These are phyloP conservation scores for Berkeleyomyces rouxiae DNA, from an alignment of 2,329 filamentous ascomycete genomes.

Conservation along the genomic window DNA sequence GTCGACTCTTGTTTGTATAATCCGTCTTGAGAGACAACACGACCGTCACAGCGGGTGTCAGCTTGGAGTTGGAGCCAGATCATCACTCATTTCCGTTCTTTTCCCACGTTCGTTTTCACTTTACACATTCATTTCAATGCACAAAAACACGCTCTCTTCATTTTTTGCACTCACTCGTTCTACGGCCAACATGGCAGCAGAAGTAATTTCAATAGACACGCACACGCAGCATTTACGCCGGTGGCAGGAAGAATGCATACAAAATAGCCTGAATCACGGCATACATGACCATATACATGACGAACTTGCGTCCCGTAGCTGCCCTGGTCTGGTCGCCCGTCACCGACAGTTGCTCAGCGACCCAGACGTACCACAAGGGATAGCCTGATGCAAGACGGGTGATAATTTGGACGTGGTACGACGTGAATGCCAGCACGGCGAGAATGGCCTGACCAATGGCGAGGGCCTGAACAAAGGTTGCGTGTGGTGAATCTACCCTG, in stretches of 20 bases:
- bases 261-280: constrained; percentile 65
- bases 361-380: constrained; percentile 74
- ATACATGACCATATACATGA: constrained; percentile 66
- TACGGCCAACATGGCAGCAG: not conserved
- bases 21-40: not conserved
- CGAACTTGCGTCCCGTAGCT: constrained; percentile 23
- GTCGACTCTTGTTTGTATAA: not conserved
- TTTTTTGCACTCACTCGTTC: too few species aligned
- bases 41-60: not conserved
- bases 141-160: too few species aligned
- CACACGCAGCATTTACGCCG: constrained; percentile 38
- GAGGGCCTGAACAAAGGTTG: constrained; percentile 34
- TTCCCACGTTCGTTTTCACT: not conserved
- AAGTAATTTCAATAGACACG: not conserved
- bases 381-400: constrained; percentile 78
- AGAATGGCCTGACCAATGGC: constrained; percentile 59
- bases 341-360: constrained; percentile 35
- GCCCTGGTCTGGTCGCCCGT: constrained; percentile 15
- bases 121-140: not conserved
- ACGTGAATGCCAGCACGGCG: constrained; percentile 53
- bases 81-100: not conserved
- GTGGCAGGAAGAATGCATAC: constrained; percentile 81
- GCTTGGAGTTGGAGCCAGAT: not conserved
- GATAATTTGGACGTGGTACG: constrained; percentile 87
- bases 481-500: constrained; percentile 9